Evolutionary conservation across 2,329 filamentous ascomycete genomes (phyloP), one percentile per base, ranked within the genome.

Genomic region (Fusarium compactum): DNA sequence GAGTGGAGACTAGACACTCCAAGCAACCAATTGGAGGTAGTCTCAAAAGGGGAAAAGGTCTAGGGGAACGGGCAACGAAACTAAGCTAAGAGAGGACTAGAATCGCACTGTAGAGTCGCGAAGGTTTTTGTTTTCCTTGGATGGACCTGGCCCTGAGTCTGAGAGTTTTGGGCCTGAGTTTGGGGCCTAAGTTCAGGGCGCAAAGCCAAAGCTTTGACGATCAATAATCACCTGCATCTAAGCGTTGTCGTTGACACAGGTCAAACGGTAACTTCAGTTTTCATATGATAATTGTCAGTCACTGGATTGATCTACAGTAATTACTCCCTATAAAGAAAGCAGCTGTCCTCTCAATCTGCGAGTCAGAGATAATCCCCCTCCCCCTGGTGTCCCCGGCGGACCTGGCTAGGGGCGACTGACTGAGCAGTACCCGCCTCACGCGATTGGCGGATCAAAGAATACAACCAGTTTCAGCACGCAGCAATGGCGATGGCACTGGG

Each of bases 1-100:
- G 8, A 47, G 68, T 59, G 68, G 68, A 9, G 25, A 57, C 54
- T 20, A 6, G 4, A 14, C 20, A 22, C 8, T 7, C 5, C 16
- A 16, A 43, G 6, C 6, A 38, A 34, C 67, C 67, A 69, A 48
- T 70, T 18, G 62, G 41, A 51, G n/a, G 38, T 43, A 48, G 48
- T 18, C 60, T 65, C 18, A 56, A 71, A 71, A 72, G 69, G 69
- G 69, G 69, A 72, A 52, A 40, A 43, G 40, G 29, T 62, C 53
- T n/a, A 44, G 52, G 41, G 40, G 40, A 53, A 41, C 8, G 14
- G n/a, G 34, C 34, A 53, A 57, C 54, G 18, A 18, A 27, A 38
- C 69, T 71, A 72, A 41, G 29, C 69, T 62, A 18, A 44, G 69
- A 27, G 27, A 32, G 57, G 65, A 45, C 44, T 55, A 60, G 60